These are phyloP conservation scores for Coffea humblotiana DNA, from an alignment of 305 asterid species.

Conservation along the genomic window DNA sequence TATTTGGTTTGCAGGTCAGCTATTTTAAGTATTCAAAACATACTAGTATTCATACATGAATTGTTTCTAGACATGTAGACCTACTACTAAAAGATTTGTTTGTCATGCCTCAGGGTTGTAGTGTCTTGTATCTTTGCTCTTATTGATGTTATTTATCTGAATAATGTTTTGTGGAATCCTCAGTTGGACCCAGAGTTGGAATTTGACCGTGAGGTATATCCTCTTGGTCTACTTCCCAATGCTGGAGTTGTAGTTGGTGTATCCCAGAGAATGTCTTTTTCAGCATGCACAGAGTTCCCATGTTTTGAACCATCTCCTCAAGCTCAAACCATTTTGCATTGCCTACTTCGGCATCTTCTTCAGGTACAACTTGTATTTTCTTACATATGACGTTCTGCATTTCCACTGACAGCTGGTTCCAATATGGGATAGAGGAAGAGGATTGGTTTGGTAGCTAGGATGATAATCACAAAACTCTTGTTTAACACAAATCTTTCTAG, in stretches of 20 bases:
- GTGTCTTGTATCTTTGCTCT: constrained; percentile 20
- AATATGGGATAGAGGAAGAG: neutral
- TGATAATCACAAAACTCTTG: neutral
- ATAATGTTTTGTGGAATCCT: constrained; percentile 32
- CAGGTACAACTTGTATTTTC: constrained; percentile 53
- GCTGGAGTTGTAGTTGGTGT: constrained; percentile 99
- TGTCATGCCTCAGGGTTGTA: neutral
- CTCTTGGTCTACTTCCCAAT: constrained; percentile 95
- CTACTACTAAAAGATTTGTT: neutral
- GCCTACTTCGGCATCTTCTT: constrained; percentile 97
- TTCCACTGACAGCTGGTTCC: no score
- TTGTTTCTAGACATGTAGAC: neutral
- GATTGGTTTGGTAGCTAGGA: neutral
- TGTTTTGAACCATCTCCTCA: constrained; percentile 99
- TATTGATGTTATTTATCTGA: constrained; percentile 23
- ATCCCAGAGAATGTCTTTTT: constrained; percentile 97
- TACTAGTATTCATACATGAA: neutral
- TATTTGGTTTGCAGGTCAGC: neutral
- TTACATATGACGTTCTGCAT: neutral
- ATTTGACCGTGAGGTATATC: constrained; percentile 98
- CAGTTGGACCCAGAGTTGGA: constrained; percentile 99
- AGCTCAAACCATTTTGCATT: constrained; percentile 97
- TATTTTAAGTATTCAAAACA: neutral
- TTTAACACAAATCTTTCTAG: neutral
- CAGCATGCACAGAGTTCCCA: constrained; percentile 99